phyloP scores from a whole-genome alignment of 495 filamentous ascomycete genomes.

The Chlorociboria aeruginascens region DNA sequence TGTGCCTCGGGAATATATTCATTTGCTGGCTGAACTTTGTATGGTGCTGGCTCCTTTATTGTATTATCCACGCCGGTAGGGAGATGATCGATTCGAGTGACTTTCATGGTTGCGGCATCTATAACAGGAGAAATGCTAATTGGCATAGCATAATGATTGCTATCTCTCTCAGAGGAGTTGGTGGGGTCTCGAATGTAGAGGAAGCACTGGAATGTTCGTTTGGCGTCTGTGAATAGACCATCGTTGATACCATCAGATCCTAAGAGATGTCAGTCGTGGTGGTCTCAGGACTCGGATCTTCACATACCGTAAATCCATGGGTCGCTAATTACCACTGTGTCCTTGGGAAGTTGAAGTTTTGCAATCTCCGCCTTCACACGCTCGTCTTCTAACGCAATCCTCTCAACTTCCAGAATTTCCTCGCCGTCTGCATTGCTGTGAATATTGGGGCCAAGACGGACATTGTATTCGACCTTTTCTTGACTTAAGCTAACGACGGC shows the following conservation, averaged over 20 bases:
- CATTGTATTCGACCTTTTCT: constrained; percentile 43
- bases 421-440: constrained; percentile 47
- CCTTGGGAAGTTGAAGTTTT: constrained; percentile 52
- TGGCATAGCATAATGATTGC: constrained; percentile 72
- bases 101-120: constrained; percentile 46
- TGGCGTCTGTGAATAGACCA: constrained; percentile 36
- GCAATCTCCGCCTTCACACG: constrained; percentile 48
- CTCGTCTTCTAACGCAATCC: constrained; percentile 40
- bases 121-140: constrained; percentile 70
- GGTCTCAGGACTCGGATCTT: background rate
- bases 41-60: constrained; percentile 39
- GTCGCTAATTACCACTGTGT: constrained; percentile 46
- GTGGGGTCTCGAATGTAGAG: constrained; percentile 50
- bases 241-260: constrained; percentile 51
- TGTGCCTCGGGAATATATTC: constrained; percentile 71
- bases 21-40: constrained; percentile 41
- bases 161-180: constrained; percentile 43
- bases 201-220: constrained; percentile 53
- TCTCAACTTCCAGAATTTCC: constrained; percentile 50
- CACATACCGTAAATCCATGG: constrained; percentile 62
- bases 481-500: constrained; percentile 45
- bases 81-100: constrained; percentile 49
- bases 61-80: constrained; percentile 52
- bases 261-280: constrained; percentile 10
- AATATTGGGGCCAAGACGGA: constrained; percentile 40